A percentile compares a stretch with the other conserved stretches of the same genome.
Conservation (phyloP, 2,329 filamentous ascomycete species). For the Cladophialophora yegresii region DNA sequence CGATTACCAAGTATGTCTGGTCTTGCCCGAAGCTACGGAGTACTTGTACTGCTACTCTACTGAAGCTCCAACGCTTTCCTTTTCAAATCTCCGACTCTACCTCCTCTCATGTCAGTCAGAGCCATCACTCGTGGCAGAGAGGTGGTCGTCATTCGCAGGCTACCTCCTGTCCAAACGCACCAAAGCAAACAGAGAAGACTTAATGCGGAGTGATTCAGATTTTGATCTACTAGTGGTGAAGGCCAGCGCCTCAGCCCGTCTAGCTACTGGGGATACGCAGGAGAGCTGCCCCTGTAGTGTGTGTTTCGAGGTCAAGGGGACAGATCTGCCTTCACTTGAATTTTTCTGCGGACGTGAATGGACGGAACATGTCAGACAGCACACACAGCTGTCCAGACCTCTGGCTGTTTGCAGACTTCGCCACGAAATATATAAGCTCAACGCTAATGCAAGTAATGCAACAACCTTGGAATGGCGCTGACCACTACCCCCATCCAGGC, state of each 20-base stretch:
- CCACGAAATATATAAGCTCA: constrained; percentile 22
- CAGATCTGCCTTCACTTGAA: background rate
- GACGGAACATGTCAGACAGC: constrained; percentile 16
- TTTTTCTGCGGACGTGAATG: background rate
- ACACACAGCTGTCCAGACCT: constrained; percentile 2
- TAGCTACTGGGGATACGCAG: background rate
- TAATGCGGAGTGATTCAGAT: background rate
- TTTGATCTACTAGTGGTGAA: background rate
- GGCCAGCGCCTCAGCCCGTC: background rate
- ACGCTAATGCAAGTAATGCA: constrained; percentile 31
- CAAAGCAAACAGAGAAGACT: background rate
- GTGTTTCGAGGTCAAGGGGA: background rate
- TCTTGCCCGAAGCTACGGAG: background rate
- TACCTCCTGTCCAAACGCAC: background rate
- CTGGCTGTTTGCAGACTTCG: constrained; percentile 14
- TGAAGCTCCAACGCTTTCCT: background rate
- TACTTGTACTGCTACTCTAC: no score
- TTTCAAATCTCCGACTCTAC: background rate
- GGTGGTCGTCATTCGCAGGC: background rate
- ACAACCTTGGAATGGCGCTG: constrained; percentile 20
- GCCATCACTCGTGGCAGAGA: background rate
- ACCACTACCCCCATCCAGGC: constrained; percentile 21
- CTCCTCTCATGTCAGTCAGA: background rate
- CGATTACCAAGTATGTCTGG: background rate
- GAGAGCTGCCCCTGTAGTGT: background rate